Evolutionary conservation across 805 yeast genomes (phyloP).

Genomic region (Candida boidinii): DNA sequence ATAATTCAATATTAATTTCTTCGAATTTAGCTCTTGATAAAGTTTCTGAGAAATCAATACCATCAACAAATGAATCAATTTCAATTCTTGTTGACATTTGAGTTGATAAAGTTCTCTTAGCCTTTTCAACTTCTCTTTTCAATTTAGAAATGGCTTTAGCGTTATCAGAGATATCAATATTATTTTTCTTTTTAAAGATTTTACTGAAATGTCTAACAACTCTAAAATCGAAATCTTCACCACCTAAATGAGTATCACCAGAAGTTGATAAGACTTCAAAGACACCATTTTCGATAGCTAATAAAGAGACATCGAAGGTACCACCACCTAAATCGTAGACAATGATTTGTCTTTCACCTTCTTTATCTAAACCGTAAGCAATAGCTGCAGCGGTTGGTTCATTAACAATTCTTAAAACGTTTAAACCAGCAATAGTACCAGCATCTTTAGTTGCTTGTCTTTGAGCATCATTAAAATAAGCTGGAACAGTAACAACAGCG

Average conservation of each 20-base stretch:
- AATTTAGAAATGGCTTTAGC: slow-evolving; percentile 85
- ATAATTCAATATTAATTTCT: slow-evolving; percentile 87
- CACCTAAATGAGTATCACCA: slow-evolving; percentile 97
- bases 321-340: slow-evolving; percentile 98
- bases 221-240: slow-evolving; percentile 91
- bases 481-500: slow-evolving; percentile 91
- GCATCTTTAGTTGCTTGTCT: slow-evolving; percentile 94
- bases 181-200: slow-evolving; percentile 87
- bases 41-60: slow-evolving; percentile 92
- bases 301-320: slow-evolving; percentile 86
- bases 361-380: slow-evolving; percentile 89
- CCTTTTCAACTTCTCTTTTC: slow-evolving; percentile 97
- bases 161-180: slow-evolving; percentile 73
- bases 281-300: slow-evolving; percentile 85
- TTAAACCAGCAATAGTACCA: slow-evolving; percentile 85
- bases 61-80: slow-evolving; percentile 90
- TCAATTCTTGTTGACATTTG: slow-evolving; percentile 95
- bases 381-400: slow-evolving; percentile 98
- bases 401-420: slow-evolving; percentile 80
- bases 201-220: slow-evolving; percentile 81
- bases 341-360: slow-evolving; percentile 80
- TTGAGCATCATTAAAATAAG: slow-evolving; percentile 89
- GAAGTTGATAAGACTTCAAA: slow-evolving; percentile 91
- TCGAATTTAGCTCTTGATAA: slow-evolving; percentile 97
- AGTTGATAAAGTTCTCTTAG: slow-evolving; percentile 91